These are phyloP conservation scores for Microdochium nivale DNA, from an alignment of 2,329 filamentous ascomycete genomes.

Conservation along the genomic window DNA sequence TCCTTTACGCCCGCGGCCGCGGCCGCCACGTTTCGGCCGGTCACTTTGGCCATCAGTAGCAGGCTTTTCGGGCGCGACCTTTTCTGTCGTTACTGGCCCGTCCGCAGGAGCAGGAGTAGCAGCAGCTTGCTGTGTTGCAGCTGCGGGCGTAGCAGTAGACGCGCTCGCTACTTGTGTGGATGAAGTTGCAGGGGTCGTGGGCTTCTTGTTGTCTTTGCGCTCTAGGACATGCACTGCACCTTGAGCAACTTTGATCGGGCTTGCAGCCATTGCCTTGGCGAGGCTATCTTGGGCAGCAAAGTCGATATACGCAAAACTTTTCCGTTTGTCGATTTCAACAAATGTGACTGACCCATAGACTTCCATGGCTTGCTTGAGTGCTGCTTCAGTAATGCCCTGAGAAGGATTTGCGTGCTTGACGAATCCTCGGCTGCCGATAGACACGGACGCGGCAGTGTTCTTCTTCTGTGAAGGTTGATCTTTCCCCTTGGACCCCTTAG, in stretches of 20 bases:
- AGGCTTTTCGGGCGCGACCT: not conserved
- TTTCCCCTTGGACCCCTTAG: conserved; percentile 12
- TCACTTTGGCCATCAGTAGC: not conserved
- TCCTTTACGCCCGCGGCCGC: conserved; percentile 1
- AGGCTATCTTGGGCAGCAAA: conserved; percentile 68
- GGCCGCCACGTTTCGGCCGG: conserved; percentile 3
- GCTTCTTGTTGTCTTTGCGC: conserved; percentile 51
- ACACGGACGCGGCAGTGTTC: conserved; percentile 12
- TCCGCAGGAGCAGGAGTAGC: too few species aligned
- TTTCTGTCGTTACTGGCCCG: not conserved
- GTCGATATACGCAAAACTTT: conserved; percentile 89
- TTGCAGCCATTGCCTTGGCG: conserved; percentile 71
- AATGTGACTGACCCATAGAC: conserved; percentile 65
- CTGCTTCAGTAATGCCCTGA: conserved; percentile 79
- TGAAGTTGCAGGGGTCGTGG: not conserved
- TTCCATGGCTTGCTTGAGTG: conserved; percentile 67
- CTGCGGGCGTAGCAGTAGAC: not conserved
- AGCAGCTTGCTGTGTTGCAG: not conserved
- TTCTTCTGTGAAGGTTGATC: conserved; percentile 20
- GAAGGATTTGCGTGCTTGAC: conserved; percentile 80
- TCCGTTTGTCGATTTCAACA: conserved; percentile 90
- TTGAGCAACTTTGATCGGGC: conserved; percentile 74
- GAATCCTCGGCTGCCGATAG: conserved; percentile 58
- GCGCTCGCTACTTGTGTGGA: conserved; percentile 2
- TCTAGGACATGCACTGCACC: conserved; percentile 83